Evolutionary conservation across 139 green algal genomes (phyloP), one percentile per base, ranked within the genome.

Genomic region (Nannochloris sp.): DNA sequence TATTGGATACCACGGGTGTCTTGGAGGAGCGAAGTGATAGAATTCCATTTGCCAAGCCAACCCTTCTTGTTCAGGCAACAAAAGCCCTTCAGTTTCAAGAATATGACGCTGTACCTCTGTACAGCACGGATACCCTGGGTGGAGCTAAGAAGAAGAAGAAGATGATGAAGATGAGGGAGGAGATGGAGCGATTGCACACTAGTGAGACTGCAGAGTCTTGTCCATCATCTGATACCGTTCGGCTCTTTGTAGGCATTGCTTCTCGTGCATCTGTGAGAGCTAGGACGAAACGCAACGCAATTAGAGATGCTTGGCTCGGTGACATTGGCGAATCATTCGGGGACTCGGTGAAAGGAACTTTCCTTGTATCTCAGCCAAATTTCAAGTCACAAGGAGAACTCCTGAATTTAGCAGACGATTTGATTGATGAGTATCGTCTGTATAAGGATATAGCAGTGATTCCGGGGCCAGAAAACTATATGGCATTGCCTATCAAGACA

Each of bases 401-500:
- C 14, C 3, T 29, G 13, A 30, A 67, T 45, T 25, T 40, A 10
- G 29, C 65, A 46, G 53, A 83, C 9, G 36, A 83, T 20, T 48
- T 84, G 25, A 63, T 37, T 28, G 70, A 69, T 25, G 17, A 62
- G 31, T 72, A 16, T 36, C 29, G 11, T 10, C 37, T 31, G n/a
- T 58, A 76, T 36, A 63, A 55, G 11, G 69, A 76, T 45, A 66
- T 76, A 20, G 36, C 62, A 31, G 58, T 76, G 11, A 56, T 76
- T 14, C 69, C 69, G 11, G 61, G 69, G 9, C 6, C 2, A 16
- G 70, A 87, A 29, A 33, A 23, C 1, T 87, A 87, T 56, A 59
- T 37, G 11, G 71, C 75, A 12, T 77, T 87, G 28, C 80, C 81
- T 2, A 70, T 64, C 53, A 87, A 87, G 61, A 84, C 81, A 25